Conservation (phyloP, 116 monocot genomes). For the Phalaenopsis hybrid region DNA sequence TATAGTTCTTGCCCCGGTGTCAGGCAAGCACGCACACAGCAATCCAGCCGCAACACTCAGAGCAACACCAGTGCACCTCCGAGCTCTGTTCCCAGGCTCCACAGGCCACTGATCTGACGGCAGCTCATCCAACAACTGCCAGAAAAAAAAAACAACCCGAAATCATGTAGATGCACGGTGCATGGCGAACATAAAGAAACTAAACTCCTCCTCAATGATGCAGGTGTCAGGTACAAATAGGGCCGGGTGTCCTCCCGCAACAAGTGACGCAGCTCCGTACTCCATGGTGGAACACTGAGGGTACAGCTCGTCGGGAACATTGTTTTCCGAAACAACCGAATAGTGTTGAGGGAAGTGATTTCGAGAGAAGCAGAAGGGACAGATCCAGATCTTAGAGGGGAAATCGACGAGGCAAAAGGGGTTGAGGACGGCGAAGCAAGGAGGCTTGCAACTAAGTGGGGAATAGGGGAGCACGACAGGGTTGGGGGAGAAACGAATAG, state of each 20-base stretch:
- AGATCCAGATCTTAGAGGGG: conserved; percentile 97
- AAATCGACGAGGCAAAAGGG: conserved; percentile 86
- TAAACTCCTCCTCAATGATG: conserved; percentile 87
- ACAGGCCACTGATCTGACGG: conserved; percentile 91
- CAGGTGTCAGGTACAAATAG: conserved; percentile 86
- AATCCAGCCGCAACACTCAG: conserved; percentile 82
- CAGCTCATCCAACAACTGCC: conserved; percentile 84
- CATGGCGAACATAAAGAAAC: conserved; percentile 63
- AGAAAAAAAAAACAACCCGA: conserved; percentile 25
- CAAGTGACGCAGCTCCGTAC: conserved; percentile 33
- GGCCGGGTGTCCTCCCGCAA: conserved; percentile 3
- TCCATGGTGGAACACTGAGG: conserved; percentile 76
- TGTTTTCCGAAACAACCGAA: conserved; percentile 52
- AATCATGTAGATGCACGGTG: conserved; percentile 71
- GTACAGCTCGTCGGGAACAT: conserved; percentile 84
- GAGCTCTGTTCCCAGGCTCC: conserved; percentile 52
- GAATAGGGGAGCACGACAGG: conserved; percentile 63
- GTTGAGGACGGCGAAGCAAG: conserved; percentile 73
- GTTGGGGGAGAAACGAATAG: conserved; percentile 43
- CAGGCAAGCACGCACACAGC: conserved; percentile 78
- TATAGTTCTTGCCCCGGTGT: conserved; percentile 83
- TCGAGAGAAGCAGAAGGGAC: conserved; percentile 84
- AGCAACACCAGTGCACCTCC: conserved; percentile 85
- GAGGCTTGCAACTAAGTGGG: conserved; percentile 94
- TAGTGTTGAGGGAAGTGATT: conserved; percentile 92